These are phyloP conservation scores for Nyctanthes arbortristis DNA, from an alignment of 257 asterid genomes.

Conservation along the genomic window DNA sequence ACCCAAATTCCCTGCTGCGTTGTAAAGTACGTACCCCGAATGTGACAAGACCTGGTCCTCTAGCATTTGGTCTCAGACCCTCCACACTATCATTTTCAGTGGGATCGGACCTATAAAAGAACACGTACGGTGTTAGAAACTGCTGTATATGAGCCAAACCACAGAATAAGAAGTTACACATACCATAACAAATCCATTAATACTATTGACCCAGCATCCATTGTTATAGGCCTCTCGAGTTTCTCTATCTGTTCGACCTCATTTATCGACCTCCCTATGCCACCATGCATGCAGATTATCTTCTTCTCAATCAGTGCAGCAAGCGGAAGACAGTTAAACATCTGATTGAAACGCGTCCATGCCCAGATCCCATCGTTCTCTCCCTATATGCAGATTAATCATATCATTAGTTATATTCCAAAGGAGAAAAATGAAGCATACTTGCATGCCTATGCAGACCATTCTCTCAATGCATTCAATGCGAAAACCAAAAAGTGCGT, in stretches of 20 bases:
- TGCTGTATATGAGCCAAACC: neutral
- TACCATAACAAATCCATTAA: conserved; percentile 98
- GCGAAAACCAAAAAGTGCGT: conserved; percentile 98
- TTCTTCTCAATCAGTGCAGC: conserved; percentile 99
- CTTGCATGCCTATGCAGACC: conserved; percentile 48
- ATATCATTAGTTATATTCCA: conserved; percentile 29
- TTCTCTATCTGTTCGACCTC: conserved; percentile 95
- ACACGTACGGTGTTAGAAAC: conserved; percentile 15
- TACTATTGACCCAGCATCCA: conserved; percentile 98
- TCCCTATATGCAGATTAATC: conserved; percentile 58
- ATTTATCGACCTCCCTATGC: conserved; percentile 95
- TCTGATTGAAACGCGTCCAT: conserved; percentile 97
- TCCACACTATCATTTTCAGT: conserved; percentile 97
- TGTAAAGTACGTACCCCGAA: conserved; percentile 74
- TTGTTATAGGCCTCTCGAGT: conserved; percentile 97
- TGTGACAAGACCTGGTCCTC: conserved; percentile 99
- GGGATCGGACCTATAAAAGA: conserved; percentile 89
- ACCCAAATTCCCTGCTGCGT: conserved; percentile 11
- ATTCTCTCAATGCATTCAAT: conserved; percentile 98
- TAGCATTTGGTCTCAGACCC: conserved; percentile 98
- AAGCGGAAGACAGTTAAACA: conserved; percentile 92
- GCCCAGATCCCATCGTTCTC: conserved; percentile 99
- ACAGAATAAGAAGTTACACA: conserved; percentile 23
- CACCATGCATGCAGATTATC: conserved; percentile 99
- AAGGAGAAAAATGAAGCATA: neutral